phyloP scores from a whole-genome alignment of 1,139 yeast genomes.

The Schizosaccharomyces versatilis region DNA sequence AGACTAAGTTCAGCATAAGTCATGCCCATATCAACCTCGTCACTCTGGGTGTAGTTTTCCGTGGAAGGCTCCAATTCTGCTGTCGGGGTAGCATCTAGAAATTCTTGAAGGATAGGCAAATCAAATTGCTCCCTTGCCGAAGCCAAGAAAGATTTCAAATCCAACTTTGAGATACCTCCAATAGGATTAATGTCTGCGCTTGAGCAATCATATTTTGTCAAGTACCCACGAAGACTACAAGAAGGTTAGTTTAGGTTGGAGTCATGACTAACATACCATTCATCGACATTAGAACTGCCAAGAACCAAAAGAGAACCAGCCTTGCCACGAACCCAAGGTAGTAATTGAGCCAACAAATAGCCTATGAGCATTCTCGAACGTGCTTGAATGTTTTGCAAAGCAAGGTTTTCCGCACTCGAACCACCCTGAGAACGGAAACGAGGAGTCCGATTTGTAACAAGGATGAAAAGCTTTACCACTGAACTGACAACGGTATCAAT shows the following conservation, averaged over 20 bases:
- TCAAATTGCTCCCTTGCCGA: constrained; percentile 53
- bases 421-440: constrained; percentile 87
- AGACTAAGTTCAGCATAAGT: constrained; percentile 79
- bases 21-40: constrained; percentile 95
- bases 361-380: constrained; percentile 84
- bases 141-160: constrained; percentile 59
- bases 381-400: constrained; percentile 89
- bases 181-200: constrained; percentile 93
- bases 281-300: constrained; percentile 97
- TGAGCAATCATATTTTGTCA: constrained; percentile 91
- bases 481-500: constrained; percentile 69
- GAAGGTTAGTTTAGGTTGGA: not conserved
- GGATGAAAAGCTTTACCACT: constrained; percentile 53
- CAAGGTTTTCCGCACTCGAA: constrained; percentile 68
- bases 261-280: constrained; percentile 25
- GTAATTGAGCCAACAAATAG: constrained; percentile 73
- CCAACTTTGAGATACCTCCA: constrained; percentile 90
- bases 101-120: constrained; percentile 54
- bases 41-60: constrained; percentile 74
- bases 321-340: constrained; percentile 78
- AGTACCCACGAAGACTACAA: constrained; percentile 54
- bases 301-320: constrained; percentile 68
- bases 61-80: constrained; percentile 96
- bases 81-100: constrained; percentile 80
- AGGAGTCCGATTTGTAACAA: constrained; percentile 77